Evolutionary conservation across 768 basidiomycete species (phyloP), one percentile per base, ranked within the genome.

Genomic region (Wakefieldia striispora): DNA sequence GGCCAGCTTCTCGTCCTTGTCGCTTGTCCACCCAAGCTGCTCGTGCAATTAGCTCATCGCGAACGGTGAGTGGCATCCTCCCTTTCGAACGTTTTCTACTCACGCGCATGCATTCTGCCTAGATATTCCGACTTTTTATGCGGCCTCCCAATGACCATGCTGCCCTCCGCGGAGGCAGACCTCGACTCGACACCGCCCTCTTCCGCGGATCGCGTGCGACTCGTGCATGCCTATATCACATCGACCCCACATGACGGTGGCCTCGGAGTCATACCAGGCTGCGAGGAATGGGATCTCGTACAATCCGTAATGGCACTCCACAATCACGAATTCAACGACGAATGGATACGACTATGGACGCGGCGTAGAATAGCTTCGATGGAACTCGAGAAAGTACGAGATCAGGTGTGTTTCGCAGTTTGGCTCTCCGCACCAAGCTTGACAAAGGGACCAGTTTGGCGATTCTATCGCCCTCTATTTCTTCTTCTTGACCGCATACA

Each of bases 381-480:
- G 10, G 77, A 85, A 50, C 76, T 89, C n/a, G 79, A 79, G 42
- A 77, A 78, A 47, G 80, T 95, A 40, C 80, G 86, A 35, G 78
- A 86, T 55, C 86, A 91, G 70, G 87, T 83, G 43, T 45, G 75
- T 68, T n/a, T 43, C 6, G 2, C 19, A 21, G 9, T 10, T n/a
- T 6, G 36, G 10, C 33, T 1, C 36, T n/a, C 16, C 14, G 1
- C n/a, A 35, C 6, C 36, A 23, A 27, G 23, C 41, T 50, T 11
- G 57, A 27, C 13, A 20, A 16, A 23, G 40, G 0, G 21, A 1
- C 11, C 47, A 83, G 80, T 92, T 91, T 56, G 93, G 93, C 11
- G 89, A 90, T 62, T 76, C 82, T 1, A 71, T 93, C 14, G 90
- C 91, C 2, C 78, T 92, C 31, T 95, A 99, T 71, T 97, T 95